Conservation (phyloP, 495 filamentous ascomycete genomes). For the Cetradonia linearis region DNA sequence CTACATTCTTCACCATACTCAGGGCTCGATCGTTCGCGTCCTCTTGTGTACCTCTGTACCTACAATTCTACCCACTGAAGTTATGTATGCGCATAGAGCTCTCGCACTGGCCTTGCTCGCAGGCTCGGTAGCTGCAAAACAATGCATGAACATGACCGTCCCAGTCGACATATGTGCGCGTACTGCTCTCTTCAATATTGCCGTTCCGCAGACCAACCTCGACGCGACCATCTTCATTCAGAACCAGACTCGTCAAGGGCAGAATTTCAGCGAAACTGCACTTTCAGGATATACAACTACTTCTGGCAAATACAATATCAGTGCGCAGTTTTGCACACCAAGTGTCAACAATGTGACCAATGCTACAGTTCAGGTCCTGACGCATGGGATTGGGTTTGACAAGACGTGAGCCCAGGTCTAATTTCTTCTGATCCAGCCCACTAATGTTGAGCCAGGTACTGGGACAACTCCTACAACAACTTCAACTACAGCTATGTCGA, state of each 20-base stretch:
- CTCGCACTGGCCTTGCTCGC: slow-evolving; percentile 11
- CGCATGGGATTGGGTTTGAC: slow-evolving; percentile 54
- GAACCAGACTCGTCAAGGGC: slow-evolving; percentile 29
- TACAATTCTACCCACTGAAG: not conserved
- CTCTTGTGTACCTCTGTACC: not conserved
- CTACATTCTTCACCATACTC: not conserved
- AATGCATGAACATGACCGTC: slow-evolving; percentile 33
- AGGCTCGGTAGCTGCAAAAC: slow-evolving; percentile 25
- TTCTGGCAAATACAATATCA: slow-evolving; percentile 30
- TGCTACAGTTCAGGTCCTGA: slow-evolving; percentile 44
- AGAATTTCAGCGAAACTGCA: slow-evolving; percentile 27
- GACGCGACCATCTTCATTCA: slow-evolving; percentile 34
- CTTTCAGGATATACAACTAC: slow-evolving; percentile 29
- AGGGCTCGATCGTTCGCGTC: not conserved
- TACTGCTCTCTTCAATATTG: slow-evolving; percentile 32
- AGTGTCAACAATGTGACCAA: slow-evolving; percentile 28
- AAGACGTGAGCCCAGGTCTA: slow-evolving; percentile 29
- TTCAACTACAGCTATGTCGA: slow-evolving; percentile 49
- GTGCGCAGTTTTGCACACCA: slow-evolving; percentile 31
- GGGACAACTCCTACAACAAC: slow-evolving; percentile 45
- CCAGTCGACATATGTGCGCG: slow-evolving; percentile 30
- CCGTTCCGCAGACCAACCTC: slow-evolving; percentile 29
- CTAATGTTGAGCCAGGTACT: slow-evolving; percentile 35
- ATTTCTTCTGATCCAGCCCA: not conserved
- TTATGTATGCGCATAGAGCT: slow-evolving; percentile 7